Base-by-base conservation (phyloP, 2,329 filamentous ascomycete species). In the Arthrobotrys conoides region DNA sequence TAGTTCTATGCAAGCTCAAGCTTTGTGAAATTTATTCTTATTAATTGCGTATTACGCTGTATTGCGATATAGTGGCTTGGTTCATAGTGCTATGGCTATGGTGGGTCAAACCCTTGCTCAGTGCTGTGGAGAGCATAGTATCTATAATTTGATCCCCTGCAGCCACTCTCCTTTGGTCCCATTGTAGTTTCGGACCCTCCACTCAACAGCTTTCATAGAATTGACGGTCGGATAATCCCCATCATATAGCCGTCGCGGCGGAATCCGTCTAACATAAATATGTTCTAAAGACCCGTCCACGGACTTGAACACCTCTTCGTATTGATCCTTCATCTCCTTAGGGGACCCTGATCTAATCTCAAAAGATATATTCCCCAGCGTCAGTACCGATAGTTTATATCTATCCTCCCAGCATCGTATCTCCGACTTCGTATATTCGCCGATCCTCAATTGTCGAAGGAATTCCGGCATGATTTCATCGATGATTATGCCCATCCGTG, bases 181-280 rank as follows among this genome's bases (percentile, higher is more conserved):
- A 57, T 64, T 49, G 18, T 71, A 77, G 38, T 77, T 77, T n/a
- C 73, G 38, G 5, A 12, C 14, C 44, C 67, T 48, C 73, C 73
- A 77, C 20, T 77, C 73, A 3, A 16, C 18, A 5, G 51, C 41
- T 22, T 48, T 67, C 36, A 71, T 53, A 3, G 71, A 48, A 16
- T 38, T 20, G 3, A 77, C 5, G 14, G 48, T 30, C 1, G 51
- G 24, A 71, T 46, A 68, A 12, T 53, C 41, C 8, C 51, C 67
- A 16, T 67, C 22, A 16, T 24, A 63, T 12, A 71, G 38, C 33
- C 51, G n/a, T 10, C 63, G 44, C 14, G 63, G 27, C 16, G 44
- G 5, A 5, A 77, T 18, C 22, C 48, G 44, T 55, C 53, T 61
- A 18, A 67, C 51, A 27, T 20, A 53, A 38, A 76, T 22, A 14